Evolutionary conservation across 2,329 filamentous ascomycete species (phyloP).

Genomic region (Graphiopsis chlorocephala): DNA sequence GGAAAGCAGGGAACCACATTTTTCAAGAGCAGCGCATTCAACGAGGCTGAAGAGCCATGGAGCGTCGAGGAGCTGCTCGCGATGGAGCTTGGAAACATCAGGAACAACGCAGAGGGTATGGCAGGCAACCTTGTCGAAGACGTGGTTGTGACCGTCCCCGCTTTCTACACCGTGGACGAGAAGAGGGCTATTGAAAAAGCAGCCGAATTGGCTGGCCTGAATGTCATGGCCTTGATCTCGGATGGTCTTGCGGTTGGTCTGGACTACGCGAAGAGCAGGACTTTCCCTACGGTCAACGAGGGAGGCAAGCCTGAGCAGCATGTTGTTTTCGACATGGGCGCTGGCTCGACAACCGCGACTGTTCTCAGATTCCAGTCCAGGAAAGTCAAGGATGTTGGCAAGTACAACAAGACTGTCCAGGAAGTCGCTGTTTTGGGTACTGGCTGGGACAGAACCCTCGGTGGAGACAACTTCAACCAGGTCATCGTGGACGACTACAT

Average conservation of each 20-base stretch:
- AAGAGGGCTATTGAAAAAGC: constrained; percentile 81
- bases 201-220: constrained; percentile 82
- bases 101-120: constrained; percentile 79
- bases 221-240: constrained; percentile 78
- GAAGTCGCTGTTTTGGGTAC: constrained; percentile 86
- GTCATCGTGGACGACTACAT: constrained; percentile 89
- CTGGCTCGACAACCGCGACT: constrained; percentile 87
- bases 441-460: constrained; percentile 86
- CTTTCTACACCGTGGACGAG: constrained; percentile 88
- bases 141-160: constrained; percentile 82
- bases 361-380: constrained; percentile 86
- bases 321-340: constrained; percentile 96
- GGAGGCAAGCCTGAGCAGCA: constrained; percentile 87
- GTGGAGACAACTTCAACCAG: constrained; percentile 84
- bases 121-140: constrained; percentile 74
- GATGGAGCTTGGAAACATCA: constrained; percentile 92
- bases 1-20: constrained; percentile 65
- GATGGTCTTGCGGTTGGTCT: constrained; percentile 90
- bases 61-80: constrained; percentile 90
- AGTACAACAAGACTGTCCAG: constrained; percentile 94
- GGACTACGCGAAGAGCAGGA: constrained; percentile 89
- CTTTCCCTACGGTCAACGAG: constrained; percentile 79
- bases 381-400: constrained; percentile 84
- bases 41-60: constrained; percentile 61
- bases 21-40: constrained; percentile 76